These are phyloP conservation scores for Quercus robur DNA, from an alignment of 306 rosid genomes.

Conservation along the genomic window DNA sequence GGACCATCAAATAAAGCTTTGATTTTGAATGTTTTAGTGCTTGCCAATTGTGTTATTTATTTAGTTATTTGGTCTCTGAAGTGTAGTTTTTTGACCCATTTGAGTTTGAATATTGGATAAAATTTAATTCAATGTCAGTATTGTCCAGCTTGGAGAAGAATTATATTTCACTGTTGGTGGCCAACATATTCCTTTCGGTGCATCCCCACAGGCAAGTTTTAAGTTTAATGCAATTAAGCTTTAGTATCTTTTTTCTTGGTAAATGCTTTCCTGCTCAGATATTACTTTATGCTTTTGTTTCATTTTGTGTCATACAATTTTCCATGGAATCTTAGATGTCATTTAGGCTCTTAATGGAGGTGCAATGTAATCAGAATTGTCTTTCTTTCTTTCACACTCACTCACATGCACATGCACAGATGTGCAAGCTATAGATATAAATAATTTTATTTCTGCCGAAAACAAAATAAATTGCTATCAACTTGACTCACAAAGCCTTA, in stretches of 20 bases:
- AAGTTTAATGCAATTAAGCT: slow-evolving; percentile 4
- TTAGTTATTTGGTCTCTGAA: neutral
- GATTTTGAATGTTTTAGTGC: neutral
- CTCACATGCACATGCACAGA: neutral
- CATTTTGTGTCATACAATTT: neutral
- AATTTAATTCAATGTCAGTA: slow-evolving; percentile 23
- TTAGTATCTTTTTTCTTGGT: neutral
- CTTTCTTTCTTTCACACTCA: neutral
- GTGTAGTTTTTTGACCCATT: neutral
- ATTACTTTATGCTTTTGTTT: neutral
- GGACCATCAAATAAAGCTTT: neutral
- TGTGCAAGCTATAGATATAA: too few relatives aligned
- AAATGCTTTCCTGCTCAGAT: neutral
- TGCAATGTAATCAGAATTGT: neutral
- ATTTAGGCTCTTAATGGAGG: neutral
- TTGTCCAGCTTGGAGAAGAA: slow-evolving; percentile 82
- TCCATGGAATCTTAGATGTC: neutral
- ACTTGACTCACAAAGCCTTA: neutral
- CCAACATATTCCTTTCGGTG: slow-evolving; percentile 89
- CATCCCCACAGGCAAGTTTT: slow-evolving; percentile 88
- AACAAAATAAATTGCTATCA: neutral
- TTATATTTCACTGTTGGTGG: slow-evolving; percentile 74
- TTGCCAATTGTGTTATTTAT: neutral
- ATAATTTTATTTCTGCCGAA: too few relatives aligned
- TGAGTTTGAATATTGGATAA: slow-evolving; percentile 12